Evolutionary conservation across 805 yeast species (phyloP).

Genomic region (Maudiozyma pseudohumilis): DNA sequence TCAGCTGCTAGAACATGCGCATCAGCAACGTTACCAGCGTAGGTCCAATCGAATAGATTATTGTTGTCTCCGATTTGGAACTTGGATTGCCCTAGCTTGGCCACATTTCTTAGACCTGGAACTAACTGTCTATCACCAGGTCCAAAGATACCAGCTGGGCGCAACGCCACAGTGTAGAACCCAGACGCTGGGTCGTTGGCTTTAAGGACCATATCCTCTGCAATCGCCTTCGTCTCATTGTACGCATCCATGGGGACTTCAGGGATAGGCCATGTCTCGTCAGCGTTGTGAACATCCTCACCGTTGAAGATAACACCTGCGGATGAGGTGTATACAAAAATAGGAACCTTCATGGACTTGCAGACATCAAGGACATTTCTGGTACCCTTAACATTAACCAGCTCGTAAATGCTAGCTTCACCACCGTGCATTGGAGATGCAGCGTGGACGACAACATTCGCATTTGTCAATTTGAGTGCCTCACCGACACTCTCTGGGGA

Average conservation of each 20-base stretch:
- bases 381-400: conserved; percentile 89
- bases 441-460: conserved; percentile 80
- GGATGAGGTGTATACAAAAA: conserved; percentile 87
- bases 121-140: conserved; percentile 97
- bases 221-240: conserved; percentile 87
- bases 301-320: conserved; percentile 98
- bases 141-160: conserved; percentile 98
- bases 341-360: conserved; percentile 37
- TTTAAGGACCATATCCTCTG: conserved; percentile 70
- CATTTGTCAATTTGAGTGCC: conserved; percentile 50
- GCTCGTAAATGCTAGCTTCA: conserved; percentile 69
- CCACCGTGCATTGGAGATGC: conserved; percentile 95
- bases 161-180: conserved; percentile 70
- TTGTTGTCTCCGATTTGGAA: conserved; percentile 92
- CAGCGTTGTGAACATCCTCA: conserved; percentile 82
- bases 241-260: conserved; percentile 91
- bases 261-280: conserved; percentile 92
- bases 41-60: conserved; percentile 92
- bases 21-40: conserved; percentile 97
- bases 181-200: conserved; percentile 51
- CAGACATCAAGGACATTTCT: conserved; percentile 59
- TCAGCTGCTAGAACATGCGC: conserved; percentile 90
- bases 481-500: conserved; percentile 52
- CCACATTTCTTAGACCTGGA: conserved; percentile 81
- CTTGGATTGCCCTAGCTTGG: conserved; percentile 75